phyloP scores from a whole-genome alignment of 2,329 filamentous ascomycete species.

The Cordyceps javanica region DNA sequence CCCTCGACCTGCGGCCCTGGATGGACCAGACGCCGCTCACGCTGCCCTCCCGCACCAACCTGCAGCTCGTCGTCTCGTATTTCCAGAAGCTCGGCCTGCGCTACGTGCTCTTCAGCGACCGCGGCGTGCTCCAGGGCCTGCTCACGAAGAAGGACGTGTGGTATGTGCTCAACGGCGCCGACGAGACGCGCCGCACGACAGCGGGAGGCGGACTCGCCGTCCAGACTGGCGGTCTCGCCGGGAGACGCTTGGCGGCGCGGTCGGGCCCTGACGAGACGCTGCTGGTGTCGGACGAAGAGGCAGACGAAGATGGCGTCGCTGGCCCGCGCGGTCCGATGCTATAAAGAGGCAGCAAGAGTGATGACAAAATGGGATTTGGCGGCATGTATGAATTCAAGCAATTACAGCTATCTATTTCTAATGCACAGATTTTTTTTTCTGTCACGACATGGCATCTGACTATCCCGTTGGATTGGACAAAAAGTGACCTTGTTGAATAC shows the following conservation, averaged over 20 bases:
- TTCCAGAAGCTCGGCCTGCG: conserved; percentile 91
- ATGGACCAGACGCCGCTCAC: conserved; percentile 99
- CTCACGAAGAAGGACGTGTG: conserved; percentile 97
- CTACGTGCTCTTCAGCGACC: conserved; percentile 82
- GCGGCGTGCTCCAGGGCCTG: conserved; percentile 74
- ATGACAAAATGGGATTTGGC: background rate
- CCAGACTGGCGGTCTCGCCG: conserved; percentile 29
- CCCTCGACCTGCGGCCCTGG: conserved; percentile 88
- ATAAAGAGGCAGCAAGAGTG: background rate
- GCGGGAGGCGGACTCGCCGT: too few relatives aligned
- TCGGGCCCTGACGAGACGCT: conserved; percentile 30
- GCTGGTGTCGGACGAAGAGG: conserved; percentile 30
- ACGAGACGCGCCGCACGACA: conserved; percentile 47
- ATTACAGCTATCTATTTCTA: too few relatives aligned
- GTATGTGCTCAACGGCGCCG: conserved; percentile 79
- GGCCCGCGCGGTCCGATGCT: conserved; percentile 8
- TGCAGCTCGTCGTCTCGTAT: conserved; percentile 84
- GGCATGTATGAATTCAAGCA: too few relatives aligned
- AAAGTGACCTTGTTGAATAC: background rate
- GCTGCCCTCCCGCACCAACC: conserved; percentile 65
- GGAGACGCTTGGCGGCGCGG: conserved; percentile 23
- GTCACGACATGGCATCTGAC: background rate
- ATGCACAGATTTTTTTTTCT: too few relatives aligned
- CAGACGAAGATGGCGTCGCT: conserved; percentile 19
- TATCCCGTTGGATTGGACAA: background rate